Evolutionary conservation across 176 grass and related monocot species (phyloP), one percentile per base, ranked within the genome.

Genomic region (Oryza nivara): DNA sequence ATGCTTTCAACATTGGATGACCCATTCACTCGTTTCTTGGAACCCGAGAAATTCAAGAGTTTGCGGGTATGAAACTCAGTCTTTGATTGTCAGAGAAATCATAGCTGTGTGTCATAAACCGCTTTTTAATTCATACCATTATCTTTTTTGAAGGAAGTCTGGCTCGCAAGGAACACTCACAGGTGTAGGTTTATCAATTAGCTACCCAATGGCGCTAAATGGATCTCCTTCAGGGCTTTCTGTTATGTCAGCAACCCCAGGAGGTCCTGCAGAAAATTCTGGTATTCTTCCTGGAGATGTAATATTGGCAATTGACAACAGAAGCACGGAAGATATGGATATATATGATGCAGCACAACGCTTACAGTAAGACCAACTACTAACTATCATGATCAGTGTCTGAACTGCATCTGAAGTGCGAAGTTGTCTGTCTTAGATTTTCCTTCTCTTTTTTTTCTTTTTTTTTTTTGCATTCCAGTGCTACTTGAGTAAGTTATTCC

Each of bases 21-120:
- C 51, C 93, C 96, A 43, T 98, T 98, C 88, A 98, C 96, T 80
- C 93, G 96, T 65, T 96, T 98, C 77, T 74, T 98, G 68, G 96
- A 98, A 82, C 96, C 96, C 14, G 96, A 98, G 82, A 98, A 98
- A 87, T 92, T 98, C 72, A 98, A 94, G 83, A 95, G 89, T 40
- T 95, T 98, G 91, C 87, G 89, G 93, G 96, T 98, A 88, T 87
- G 88, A 51, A 80, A 76, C 76, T 78, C 68, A 30, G 10, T 47
- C 52, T 34, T 49, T 41, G 73, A 25, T 40, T 51, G 74, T n/a
- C 78, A 70, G 34, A 72, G 58, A n/a, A 76, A 61, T 23, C 41
- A 56, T 14, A 82, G 65, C 22, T 77, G 32, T 58, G 56, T 63
- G 69, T 45, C 78, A 49, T 66, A 60, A 52, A 85, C 19, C 60